Conservation (phyloP, 108 stramenopile species). For the Skeletonema grethae region DNA sequence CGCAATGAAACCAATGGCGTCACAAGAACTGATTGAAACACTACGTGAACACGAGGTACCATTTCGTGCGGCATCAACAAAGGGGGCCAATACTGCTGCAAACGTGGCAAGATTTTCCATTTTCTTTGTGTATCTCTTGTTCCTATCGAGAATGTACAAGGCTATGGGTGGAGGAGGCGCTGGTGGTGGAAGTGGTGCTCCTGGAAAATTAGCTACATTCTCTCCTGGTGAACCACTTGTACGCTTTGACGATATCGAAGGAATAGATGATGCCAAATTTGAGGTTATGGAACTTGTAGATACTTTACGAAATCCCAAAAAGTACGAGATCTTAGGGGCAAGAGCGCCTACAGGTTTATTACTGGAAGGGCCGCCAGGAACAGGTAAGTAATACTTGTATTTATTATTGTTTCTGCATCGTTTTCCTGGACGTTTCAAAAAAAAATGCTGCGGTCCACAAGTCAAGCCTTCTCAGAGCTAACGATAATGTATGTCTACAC, state of each 20-base stretch:
- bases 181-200: slow-evolving; percentile 39
- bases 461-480: background rate
- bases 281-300: slow-evolving; percentile 92
- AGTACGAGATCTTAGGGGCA: slow-evolving; percentile 85
- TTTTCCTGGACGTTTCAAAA: background rate
- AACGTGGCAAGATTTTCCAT: slow-evolving; percentile 46
- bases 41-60: slow-evolving; percentile 57
- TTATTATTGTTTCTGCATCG: background rate
- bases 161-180: slow-evolving; percentile 52
- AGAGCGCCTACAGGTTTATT: slow-evolving; percentile 85
- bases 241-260: slow-evolving; percentile 83
- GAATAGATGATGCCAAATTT: slow-evolving; percentile 79
- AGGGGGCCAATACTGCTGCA: slow-evolving; percentile 43
- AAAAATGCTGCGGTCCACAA: background rate
- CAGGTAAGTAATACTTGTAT: background rate
- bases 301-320: slow-evolving; percentile 77
- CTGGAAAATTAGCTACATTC: slow-evolving; percentile 69
- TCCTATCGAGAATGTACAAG: slow-evolving; percentile 69
- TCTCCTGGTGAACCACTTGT: slow-evolving; percentile 56
- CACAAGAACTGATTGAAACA: slow-evolving; percentile 62
- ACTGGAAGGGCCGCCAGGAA: slow-evolving; percentile 76
- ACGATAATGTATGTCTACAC: background rate
- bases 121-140: slow-evolving; percentile 64
- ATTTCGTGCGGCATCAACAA: slow-evolving; percentile 64
- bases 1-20: slow-evolving; percentile 61